phyloP scores from a whole-genome alignment of 192 early-diverging fungal species.

The Coemansia sp. region DNA sequence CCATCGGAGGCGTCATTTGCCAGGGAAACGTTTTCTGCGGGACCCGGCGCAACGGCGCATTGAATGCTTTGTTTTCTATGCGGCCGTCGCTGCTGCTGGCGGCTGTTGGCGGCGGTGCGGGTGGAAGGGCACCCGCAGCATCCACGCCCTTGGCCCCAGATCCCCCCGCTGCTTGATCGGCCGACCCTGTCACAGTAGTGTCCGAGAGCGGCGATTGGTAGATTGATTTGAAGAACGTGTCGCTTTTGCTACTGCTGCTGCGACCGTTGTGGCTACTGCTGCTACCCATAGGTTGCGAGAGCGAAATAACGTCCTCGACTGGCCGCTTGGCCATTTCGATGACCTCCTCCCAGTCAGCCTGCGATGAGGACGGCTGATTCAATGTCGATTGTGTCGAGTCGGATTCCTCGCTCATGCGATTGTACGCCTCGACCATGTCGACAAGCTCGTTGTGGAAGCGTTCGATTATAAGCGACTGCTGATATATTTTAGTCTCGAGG shows the following conservation, averaged over 20 bases:
- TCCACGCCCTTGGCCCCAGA: conserved; percentile 1
- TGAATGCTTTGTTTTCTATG: neutral
- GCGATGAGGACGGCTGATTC: conserved; percentile 23
- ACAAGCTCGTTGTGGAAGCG: conserved; percentile 32
- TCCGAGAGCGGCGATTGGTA: conserved; percentile 23
- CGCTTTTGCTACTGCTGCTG: conserved; percentile 17
- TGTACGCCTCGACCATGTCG: conserved; percentile 34
- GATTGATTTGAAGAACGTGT: conserved; percentile 20
- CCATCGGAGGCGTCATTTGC: conserved; percentile 47
- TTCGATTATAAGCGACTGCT: conserved; percentile 31
- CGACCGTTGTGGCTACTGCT: conserved; percentile 14
- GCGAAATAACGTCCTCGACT: conserved; percentile 12
- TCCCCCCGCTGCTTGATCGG: conserved; percentile 5
- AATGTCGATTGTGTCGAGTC: conserved; percentile 14
- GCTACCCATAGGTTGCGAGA: conserved; percentile 3
- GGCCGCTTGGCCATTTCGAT: conserved; percentile 42
- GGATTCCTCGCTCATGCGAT: conserved; percentile 18
- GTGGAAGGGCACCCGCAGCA: neutral
- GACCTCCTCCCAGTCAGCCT: conserved; percentile 52
- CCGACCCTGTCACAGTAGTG: conserved; percentile 25
- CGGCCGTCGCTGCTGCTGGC: neutral
- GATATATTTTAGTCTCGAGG: conserved; percentile 31
- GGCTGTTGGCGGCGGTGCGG: neutral
- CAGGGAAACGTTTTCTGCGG: conserved; percentile 28
- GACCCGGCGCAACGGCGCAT: conserved; percentile 1